Percentiles rank a stretch among this genome's conserved stretches.
phyloP scores from a whole-genome alignment of 148 eudicot genomes.

The Pouteria glomerata region DNA sequence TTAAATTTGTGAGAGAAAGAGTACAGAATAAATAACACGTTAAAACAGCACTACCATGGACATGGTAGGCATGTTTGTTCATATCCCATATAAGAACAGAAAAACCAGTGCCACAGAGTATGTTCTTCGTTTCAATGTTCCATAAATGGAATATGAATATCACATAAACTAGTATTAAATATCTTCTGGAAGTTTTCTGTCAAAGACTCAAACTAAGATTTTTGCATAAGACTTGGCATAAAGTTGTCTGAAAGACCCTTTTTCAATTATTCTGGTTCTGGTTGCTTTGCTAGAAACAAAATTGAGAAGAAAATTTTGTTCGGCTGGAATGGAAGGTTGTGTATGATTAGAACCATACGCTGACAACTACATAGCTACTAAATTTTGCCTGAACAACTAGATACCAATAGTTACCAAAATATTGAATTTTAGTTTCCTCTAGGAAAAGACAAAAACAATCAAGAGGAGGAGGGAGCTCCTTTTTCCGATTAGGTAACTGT shows the following conservation, averaged over 20 bases:
- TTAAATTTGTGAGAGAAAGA: constrained; percentile 5
- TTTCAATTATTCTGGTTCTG: neutral
- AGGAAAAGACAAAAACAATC: neutral
- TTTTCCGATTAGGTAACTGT: neutral
- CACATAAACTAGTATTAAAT: neutral
- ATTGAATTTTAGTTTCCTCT: neutral
- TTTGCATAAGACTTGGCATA: neutral
- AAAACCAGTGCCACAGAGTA: neutral
- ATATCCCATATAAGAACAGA: neutral
- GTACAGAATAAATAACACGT: neutral
- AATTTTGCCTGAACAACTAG: neutral
- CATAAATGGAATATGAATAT: neutral
- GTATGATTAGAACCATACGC: neutral
- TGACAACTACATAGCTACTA: neutral
- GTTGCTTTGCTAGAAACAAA: neutral
- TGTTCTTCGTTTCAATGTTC: neutral
- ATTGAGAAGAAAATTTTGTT: neutral
- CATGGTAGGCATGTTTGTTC: neutral
- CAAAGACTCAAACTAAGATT: neutral
- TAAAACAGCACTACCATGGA: neutral
- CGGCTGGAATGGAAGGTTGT: neutral
- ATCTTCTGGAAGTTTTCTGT: neutral
- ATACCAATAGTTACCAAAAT: neutral
- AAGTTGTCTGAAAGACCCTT: neutral
- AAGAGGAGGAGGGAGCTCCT: too few relatives aligned